Base-by-base conservation (phyloP, 2,329 filamentous ascomycete species). In the Penicillium italicum region DNA sequence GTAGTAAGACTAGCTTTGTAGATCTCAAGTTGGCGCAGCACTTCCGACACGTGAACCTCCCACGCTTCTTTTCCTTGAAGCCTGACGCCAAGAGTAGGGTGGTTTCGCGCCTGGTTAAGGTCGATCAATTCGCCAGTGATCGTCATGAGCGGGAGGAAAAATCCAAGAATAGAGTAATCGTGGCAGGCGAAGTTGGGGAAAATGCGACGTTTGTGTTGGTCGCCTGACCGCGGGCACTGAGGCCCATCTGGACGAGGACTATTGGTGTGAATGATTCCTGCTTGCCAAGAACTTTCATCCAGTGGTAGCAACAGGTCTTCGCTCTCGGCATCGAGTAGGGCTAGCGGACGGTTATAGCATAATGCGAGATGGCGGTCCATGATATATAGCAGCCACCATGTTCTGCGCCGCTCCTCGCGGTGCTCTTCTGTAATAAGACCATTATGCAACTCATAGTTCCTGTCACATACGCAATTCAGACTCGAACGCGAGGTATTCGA, bases 351-450 rank as follows among this genome's bases (percentile, higher is more conserved):
- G 71, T 97, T 96, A 75, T 96, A 97, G 79, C 91, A 96, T 10
- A 97, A 78, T 0, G 91, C 90, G 38, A 97, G 78, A 74, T 97
- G 92, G 37, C 92, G 85, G 73, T 97, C 92, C 58, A 95, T 90
- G 41, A 90, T 91, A 76, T 96, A 97, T 47, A 94, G 79, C 9
- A 96, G 82, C 92, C 92, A 97, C 92, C 92, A 97, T 56, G 93
- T 90, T 33, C 92, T 85, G 53, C 92, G 85, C 45, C 92, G 82
- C 72, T 97, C 92, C 75, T 97, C 92, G 50, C 90, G 84, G 69
- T 94, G 89, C 70, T 97, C 92, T 65, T 95, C 91, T 0, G 85
- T 85, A 24, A 56, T 43, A 12, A 41, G 28, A 3, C 77, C 63
- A 36, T 54, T 62, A 0, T 62, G 68, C 5, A 56, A 46, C 16